These are phyloP conservation scores for Pseudotsuga menziesii DNA, from an alignment of 75 land plant genomes.

Conservation along the genomic window DNA sequence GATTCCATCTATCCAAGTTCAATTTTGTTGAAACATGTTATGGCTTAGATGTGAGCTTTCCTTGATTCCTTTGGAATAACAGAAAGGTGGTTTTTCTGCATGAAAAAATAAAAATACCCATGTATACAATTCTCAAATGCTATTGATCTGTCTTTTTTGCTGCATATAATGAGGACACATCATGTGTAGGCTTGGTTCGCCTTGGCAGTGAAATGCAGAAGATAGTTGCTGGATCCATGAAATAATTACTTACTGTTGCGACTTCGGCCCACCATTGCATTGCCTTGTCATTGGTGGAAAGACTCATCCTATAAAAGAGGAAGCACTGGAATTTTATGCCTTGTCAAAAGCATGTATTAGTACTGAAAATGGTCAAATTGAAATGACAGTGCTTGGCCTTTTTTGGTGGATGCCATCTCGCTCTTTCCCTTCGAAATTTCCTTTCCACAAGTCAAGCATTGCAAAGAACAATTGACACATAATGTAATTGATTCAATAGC, in stretches of 20 bases:
- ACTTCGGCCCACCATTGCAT: slow-evolving; percentile 93
- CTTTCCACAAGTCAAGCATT: no score
- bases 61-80: no score
- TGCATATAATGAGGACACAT: slow-evolving; percentile 68
- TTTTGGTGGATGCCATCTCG: no score
- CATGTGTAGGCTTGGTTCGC: slow-evolving; percentile 87
- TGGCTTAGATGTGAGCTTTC: no score
- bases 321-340: slow-evolving; percentile 73
- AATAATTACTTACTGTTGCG: slow-evolving; percentile 57
- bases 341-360: slow-evolving; percentile 5
- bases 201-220: slow-evolving; percentile 78
- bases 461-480: no score
- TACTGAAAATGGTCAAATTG: no score
- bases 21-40: no score
- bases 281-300: slow-evolving; percentile 82
- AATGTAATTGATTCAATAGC: no score
- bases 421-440: no score
- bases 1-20: no score
- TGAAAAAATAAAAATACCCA: background rate
- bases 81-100: no score
- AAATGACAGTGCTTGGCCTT: no score
- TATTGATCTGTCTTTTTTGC: slow-evolving; percentile 15
- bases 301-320: slow-evolving; percentile 91
- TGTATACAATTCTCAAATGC: background rate
- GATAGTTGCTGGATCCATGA: slow-evolving; percentile 81